Conservation (phyloP, 306 rosid species). For the Heteromeles arbutifolia region DNA sequence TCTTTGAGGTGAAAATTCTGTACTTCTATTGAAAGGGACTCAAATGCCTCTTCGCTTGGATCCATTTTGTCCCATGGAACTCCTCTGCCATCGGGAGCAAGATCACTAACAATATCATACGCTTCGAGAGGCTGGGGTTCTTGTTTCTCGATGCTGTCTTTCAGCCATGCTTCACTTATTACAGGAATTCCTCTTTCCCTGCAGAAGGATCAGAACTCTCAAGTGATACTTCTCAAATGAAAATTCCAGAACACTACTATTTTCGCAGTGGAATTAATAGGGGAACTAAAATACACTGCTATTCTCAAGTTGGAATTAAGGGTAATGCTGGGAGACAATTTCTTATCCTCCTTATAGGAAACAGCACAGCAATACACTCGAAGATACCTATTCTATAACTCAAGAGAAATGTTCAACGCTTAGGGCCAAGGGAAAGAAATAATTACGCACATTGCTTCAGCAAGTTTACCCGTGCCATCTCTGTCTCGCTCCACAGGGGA, state of each 20-base stretch:
- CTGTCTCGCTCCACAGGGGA: slow-evolving; percentile 60
- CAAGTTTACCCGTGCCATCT: slow-evolving; percentile 63
- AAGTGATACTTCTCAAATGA: neutral
- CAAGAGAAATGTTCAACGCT: neutral
- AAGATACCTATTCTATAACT: neutral
- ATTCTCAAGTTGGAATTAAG: neutral
- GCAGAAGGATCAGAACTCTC: neutral
- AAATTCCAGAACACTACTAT: neutral
- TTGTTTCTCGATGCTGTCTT: slow-evolving; percentile 67
- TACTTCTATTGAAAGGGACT: slow-evolving; percentile 68
- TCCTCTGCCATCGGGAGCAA: slow-evolving; percentile 63
- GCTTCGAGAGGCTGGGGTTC: slow-evolving; percentile 74
- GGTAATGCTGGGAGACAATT: too few species aligned
- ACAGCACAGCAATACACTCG: neutral
- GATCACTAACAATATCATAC: slow-evolving; percentile 68
- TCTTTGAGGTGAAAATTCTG: neutral
- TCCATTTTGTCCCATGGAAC: slow-evolving; percentile 80
- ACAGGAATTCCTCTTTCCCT: slow-evolving; percentile 68
- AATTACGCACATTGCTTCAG: slow-evolving; percentile 54
- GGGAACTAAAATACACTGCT: neutral
- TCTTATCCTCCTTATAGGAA: neutral
- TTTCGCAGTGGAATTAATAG: neutral
- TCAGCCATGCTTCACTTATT: slow-evolving; percentile 65
- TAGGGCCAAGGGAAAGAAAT: neutral
- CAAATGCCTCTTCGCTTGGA: slow-evolving; percentile 71